A percentile compares a stretch with the other conserved stretches of the same genome.
Evolutionary conservation across 1,284 basidiomycete species (phyloP).

Genomic region (Ganoderma lucidum): DNA sequence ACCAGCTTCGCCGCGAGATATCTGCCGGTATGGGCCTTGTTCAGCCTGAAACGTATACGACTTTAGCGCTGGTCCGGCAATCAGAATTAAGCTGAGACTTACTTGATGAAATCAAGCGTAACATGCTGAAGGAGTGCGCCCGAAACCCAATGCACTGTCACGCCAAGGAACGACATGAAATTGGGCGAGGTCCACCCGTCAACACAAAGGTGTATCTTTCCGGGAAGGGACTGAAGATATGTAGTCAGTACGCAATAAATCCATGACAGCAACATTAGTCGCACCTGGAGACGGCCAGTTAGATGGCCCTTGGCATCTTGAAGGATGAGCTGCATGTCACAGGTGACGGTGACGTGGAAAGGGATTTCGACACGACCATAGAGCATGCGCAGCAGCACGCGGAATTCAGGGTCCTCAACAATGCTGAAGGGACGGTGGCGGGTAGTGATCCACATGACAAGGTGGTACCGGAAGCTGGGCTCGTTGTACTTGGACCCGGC

Average conservation of each 20-base stretch:
- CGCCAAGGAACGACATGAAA: neutral
- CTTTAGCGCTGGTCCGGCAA: too few relatives aligned
- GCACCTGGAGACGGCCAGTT: too few relatives aligned
- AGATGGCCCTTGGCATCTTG: neutral
- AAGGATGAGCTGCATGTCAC: neutral
- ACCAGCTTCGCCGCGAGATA: neutral
- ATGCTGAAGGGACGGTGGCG: neutral
- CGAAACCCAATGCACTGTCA: neutral
- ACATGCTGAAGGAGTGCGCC: neutral
- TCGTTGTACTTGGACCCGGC: neutral
- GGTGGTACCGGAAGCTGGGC: neutral
- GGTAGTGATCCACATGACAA: neutral
- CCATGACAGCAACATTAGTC: too few relatives aligned
- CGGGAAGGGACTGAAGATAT: neutral
- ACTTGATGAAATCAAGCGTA: neutral
- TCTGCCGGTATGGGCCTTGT: neutral
- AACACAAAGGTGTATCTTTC: neutral
- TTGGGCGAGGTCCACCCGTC: slow-evolving; percentile 1
- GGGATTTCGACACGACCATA: neutral
- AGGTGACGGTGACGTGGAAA: neutral
- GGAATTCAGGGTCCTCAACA: neutral
- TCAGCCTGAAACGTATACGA: neutral
- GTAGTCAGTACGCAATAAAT: neutral
- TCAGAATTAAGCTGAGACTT: neutral
- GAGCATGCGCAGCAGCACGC: neutral